These are phyloP conservation scores for Camellia japonica DNA, from an alignment of 148 eudicot species.

Conservation along the genomic window DNA sequence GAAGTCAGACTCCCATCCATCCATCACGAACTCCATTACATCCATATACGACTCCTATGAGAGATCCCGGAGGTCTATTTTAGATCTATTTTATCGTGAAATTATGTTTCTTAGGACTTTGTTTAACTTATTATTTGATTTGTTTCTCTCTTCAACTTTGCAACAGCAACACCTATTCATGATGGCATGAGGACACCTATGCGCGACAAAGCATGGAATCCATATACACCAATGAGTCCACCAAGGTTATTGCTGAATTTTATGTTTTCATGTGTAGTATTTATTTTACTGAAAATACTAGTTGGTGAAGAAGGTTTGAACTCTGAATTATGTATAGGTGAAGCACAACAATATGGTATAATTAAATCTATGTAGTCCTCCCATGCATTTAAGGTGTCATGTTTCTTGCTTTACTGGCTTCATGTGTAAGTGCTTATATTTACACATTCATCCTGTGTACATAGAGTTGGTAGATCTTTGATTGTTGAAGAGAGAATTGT, in stretches of 20 bases:
- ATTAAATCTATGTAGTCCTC: not conserved
- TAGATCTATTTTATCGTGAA: not conserved
- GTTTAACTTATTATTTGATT: not conserved
- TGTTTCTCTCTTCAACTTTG: slow-evolving; percentile 10
- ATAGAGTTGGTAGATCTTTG: no score
- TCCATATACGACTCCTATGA: slow-evolving; percentile 95
- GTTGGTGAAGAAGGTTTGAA: not conserved
- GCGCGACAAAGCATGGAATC: slow-evolving; percentile 99
- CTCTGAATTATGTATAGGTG: not conserved
- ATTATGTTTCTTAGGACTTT: not conserved
- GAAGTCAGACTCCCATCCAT: slow-evolving; percentile 98
- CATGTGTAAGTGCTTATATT: not conserved
- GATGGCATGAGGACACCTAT: slow-evolving; percentile 99
- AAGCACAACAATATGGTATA: not conserved
- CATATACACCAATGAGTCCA: slow-evolving; percentile 97
- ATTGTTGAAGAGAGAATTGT: not conserved
- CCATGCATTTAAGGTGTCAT: not conserved
- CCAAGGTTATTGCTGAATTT: slow-evolving; percentile 48
- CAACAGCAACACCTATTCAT: slow-evolving; percentile 82
- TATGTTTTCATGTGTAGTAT: not conserved
- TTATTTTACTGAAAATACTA: not conserved
- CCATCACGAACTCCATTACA: slow-evolving; percentile 95
- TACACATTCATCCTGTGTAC: no score
- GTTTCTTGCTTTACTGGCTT: slow-evolving; percentile 6
- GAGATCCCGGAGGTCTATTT: slow-evolving; percentile 81